phyloP scores from a whole-genome alignment of 2,329 filamentous ascomycete genomes.

The Colletotrichum neosansevieriae region DNA sequence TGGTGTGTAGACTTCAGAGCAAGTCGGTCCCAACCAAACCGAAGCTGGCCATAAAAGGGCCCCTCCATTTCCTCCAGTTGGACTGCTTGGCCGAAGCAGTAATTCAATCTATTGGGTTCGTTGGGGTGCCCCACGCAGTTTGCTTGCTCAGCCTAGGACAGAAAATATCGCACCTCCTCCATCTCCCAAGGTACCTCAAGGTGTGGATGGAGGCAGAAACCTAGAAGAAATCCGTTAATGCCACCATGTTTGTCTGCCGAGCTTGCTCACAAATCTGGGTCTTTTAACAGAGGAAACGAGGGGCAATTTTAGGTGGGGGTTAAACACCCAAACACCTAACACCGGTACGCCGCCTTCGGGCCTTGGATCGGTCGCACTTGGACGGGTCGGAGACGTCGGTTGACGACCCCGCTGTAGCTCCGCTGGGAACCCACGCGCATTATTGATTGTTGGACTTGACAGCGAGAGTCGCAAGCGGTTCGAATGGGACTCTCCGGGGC shows the following conservation, averaged over 20 bases:
- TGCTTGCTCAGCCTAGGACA: conserved; percentile 32
- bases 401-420: conserved; percentile 36
- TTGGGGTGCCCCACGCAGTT: conserved; percentile 35
- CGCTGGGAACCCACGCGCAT: conserved; percentile 38
- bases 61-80: conserved; percentile 37
- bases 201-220: conserved; percentile 28
- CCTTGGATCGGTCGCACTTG: conserved; percentile 34
- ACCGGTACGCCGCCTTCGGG: conserved; percentile 37
- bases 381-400: conserved; percentile 36
- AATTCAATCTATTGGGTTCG: conserved; percentile 37
- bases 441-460: conserved; percentile 31
- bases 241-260: conserved; percentile 3
- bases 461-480: conserved; percentile 12
- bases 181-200: conserved; percentile 36
- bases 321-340: conserved; percentile 32
- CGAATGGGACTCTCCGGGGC: conserved; percentile 1
- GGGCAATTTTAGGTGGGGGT: conserved; percentile 31
- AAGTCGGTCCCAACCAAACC: conserved; percentile 39
- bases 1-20: conserved; percentile 21
- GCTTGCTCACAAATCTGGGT: conserved; percentile 35
- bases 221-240: conserved; percentile 24
- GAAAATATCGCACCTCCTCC: conserved; percentile 40
- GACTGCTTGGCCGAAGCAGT: conserved; percentile 33
- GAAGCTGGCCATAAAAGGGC: conserved; percentile 32
- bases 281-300: conserved; percentile 24